Conservation (phyloP, 1,139 yeast species). For the Candida glucosophila region DNA sequence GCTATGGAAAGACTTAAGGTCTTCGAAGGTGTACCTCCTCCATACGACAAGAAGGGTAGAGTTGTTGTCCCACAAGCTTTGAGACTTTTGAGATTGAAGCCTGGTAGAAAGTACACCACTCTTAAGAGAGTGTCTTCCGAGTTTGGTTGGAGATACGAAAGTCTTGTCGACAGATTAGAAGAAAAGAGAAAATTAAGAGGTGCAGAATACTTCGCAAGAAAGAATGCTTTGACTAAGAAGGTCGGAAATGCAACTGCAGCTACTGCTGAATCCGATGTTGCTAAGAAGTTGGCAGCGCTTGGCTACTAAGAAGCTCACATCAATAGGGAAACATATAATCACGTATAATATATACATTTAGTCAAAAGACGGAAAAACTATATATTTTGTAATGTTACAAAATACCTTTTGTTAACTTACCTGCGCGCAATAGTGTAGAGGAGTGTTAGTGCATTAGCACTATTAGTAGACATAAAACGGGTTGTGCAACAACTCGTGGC, state of each 20-base stretch:
- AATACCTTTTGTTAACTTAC: too few relatives aligned
- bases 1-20: constrained; percentile 99
- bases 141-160: constrained; percentile 99
- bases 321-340: too few relatives aligned
- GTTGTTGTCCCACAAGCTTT: constrained; percentile 99
- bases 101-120: constrained; percentile 99
- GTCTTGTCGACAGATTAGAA: constrained; percentile 94
- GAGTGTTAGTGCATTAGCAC: too few relatives aligned
- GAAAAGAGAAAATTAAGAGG: constrained; percentile 99
- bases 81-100: constrained; percentile 98
- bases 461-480: too few relatives aligned
- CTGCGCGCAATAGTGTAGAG: too few relatives aligned
- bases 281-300: constrained; percentile 67
- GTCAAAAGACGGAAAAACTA: too few relatives aligned
- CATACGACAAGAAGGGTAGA: constrained; percentile 99
- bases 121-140: constrained; percentile 93
- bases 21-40: constrained; percentile 99
- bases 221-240: constrained; percentile 94
- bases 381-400: too few relatives aligned
- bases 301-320: too few relatives aligned
- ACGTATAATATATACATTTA: too few relatives aligned
- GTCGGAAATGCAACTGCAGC: constrained; percentile 76
- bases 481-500: too few relatives aligned
- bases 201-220: constrained; percentile 98
- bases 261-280: constrained; percentile 66